Percentiles rank a stretch among this genome's conserved stretches.
Conservation (phyloP, 192 early-diverging fungal genomes). For the Entomortierella chlamydospora region DNA sequence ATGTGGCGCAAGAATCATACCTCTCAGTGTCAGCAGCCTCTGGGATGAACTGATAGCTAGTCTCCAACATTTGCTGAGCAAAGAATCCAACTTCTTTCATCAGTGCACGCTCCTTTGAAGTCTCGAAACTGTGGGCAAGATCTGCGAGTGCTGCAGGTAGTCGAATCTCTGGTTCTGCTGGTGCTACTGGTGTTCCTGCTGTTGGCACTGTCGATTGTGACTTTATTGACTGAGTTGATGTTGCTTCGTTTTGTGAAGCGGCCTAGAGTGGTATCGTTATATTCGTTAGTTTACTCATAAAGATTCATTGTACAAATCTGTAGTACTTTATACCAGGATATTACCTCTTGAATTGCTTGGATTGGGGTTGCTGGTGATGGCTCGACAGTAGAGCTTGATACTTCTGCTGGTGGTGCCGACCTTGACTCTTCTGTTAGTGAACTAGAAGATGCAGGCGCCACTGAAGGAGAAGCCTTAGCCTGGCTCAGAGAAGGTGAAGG, state of each 20-base stretch:
- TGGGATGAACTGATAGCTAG: constrained; percentile 87
- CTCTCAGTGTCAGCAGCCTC: constrained; percentile 87
- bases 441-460: background rate
- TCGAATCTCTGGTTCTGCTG: constrained; percentile 55
- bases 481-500: background rate
- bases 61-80: constrained; percentile 83
- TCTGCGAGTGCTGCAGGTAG: constrained; percentile 67
- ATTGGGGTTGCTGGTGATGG: constrained; percentile 68
- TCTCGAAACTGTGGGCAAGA: constrained; percentile 66
- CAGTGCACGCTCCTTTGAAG: constrained; percentile 60
- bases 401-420: constrained; percentile 13
- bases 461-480: background rate
- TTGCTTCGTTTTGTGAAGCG: background rate
- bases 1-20: constrained; percentile 65
- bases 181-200: background rate
- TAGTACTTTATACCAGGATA: background rate
- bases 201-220: background rate
- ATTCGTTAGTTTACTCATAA: too few species aligned
- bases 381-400: constrained; percentile 61
- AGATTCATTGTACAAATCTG: too few species aligned
- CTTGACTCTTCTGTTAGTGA: constrained; percentile 8
- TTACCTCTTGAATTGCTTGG: background rate
- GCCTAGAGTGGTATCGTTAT: too few species aligned
- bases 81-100: constrained; percentile 64
- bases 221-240: background rate